These are phyloP conservation scores for Blastobotrys apis DNA, from an alignment of 1,139 yeast genomes.

Conservation along the genomic window DNA sequence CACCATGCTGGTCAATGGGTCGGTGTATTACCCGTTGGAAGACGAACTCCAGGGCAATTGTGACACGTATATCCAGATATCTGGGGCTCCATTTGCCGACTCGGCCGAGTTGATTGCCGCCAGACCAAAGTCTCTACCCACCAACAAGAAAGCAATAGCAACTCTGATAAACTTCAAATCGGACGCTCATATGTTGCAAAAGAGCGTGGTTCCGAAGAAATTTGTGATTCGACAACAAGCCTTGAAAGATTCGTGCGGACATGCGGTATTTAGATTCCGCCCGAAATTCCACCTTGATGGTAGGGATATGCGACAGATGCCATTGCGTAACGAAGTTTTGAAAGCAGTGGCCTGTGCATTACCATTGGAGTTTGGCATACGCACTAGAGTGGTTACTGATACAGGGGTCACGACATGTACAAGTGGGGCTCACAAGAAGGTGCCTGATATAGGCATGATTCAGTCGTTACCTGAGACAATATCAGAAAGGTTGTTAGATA, in stretches of 20 bases:
- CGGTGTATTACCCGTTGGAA: neutral
- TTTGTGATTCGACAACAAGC: neutral
- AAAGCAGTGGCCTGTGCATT: slow-evolving; percentile 2
- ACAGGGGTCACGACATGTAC: neutral
- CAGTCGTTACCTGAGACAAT: neutral
- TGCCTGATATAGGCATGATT: too few species aligned
- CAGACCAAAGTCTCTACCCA: neutral
- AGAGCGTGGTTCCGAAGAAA: slow-evolving; percentile 1
- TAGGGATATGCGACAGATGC: too few species aligned
- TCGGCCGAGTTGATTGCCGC: neutral
- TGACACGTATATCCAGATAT: neutral
- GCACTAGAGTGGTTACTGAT: neutral
- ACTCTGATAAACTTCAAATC: neutral
- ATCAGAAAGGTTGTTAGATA: neutral
- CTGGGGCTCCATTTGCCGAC: slow-evolving; percentile 2
- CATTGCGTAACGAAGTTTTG: neutral
- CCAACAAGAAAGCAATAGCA: neutral
- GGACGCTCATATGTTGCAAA: neutral
- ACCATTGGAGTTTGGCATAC: slow-evolving; percentile 3
- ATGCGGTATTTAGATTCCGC: slow-evolving; percentile 12
- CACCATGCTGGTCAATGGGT: neutral
- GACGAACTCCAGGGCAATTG: neutral
- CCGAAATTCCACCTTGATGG: slow-evolving; percentile 6
- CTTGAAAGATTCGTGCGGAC: neutral
- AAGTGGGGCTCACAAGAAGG: too few species aligned